Base-by-base conservation (phyloP, 2,329 filamentous ascomycete species). In the Diaporthe sp. region DNA sequence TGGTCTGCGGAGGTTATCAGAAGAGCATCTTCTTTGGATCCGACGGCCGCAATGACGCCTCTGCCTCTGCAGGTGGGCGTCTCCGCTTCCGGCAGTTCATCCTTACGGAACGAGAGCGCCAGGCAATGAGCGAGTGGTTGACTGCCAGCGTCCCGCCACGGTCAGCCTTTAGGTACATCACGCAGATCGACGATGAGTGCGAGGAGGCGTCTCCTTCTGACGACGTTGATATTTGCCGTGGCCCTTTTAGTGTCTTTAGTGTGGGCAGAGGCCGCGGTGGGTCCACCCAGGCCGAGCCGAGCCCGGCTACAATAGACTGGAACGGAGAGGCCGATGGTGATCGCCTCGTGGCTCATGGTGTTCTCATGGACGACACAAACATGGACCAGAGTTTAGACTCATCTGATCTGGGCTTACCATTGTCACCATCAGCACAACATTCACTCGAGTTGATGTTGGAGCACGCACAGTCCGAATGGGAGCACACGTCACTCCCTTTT, bases 11-110 rank as follows among this genome's bases (percentile, higher is more conserved):
- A n/a, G 67, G 83, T 4, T 85, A 85, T 72, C 79, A 81, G 70
- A 84, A 82, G 40, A 80, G 77, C 52, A 80, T 85, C 42, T 82
- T 84, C 77, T 85, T 85, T 72, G 78, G 81, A 58, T 78, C 78
- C 17, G 78, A 80, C 12, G 77, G 78, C 35, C 50, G 35, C 54
- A 33, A 42, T 8, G 40, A 30, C 28, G 40, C 25, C 22, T 17
- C 33, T 33, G 40, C 25, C 22, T 17, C 33, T 33, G 57, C 35
- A 9, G 12, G 35, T 8, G 54, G 54, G 12, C 19, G 19, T 68
- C 74, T 79, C 40, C 82, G 83, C 28, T 84, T 82, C 72, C 82
- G 84, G 19, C 80, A 83, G 25, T 82, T 81, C 0, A 73, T 85
- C 40, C 81, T 85, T 55, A 84, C 82, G 0, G 82, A 84, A 45